Percentiles rank a stretch among this genome's conserved stretches.
Evolutionary conservation across 768 basidiomycete genomes (phyloP).

Genomic region (Kwoniella sp.): DNA sequence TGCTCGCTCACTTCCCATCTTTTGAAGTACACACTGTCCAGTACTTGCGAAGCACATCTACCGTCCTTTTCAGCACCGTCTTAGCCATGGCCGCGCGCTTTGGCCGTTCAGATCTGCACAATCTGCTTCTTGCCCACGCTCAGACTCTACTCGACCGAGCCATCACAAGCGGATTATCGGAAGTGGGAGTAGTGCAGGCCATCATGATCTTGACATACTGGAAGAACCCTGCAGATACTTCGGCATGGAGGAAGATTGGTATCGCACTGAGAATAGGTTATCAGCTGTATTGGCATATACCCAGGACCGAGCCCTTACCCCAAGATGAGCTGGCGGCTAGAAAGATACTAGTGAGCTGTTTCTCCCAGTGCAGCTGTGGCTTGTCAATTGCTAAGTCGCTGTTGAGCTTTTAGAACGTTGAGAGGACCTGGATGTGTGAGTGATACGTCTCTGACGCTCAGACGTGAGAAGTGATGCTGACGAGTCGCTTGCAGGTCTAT

Average conservation of each 20-base stretch:
- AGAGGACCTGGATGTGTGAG: constrained; percentile 43
- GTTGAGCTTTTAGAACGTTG: constrained; percentile 25
- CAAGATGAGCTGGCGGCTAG: constrained; percentile 34
- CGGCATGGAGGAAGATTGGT: constrained; percentile 38
- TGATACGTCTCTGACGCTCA: background rate
- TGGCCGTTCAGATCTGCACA: constrained; percentile 70
- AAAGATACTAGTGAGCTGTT: constrained; percentile 36
- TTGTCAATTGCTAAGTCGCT: background rate
- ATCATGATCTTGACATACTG: constrained; percentile 87
- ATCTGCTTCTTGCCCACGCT: constrained; percentile 70
- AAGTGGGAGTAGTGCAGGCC: constrained; percentile 84
- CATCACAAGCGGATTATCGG: constrained; percentile 75
- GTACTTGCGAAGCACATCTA: constrained; percentile 77
- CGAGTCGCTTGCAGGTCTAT: constrained; percentile 23
- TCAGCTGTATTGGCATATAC: constrained; percentile 38
- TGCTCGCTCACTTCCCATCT: background rate
- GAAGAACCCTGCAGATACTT: constrained; percentile 80
- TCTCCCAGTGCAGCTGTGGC: too few species aligned
- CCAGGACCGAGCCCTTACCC: constrained; percentile 26
- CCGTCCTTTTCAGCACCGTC: constrained; percentile 81
- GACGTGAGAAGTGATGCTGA: background rate
- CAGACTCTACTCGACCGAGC: constrained; percentile 74
- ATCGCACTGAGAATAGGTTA: constrained; percentile 40
- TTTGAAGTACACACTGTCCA: constrained; percentile 68
- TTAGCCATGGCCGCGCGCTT: constrained; percentile 85